These are phyloP conservation scores for Rhododendron vialii DNA, from an alignment of 148 eudicot genomes.

Conservation along the genomic window DNA sequence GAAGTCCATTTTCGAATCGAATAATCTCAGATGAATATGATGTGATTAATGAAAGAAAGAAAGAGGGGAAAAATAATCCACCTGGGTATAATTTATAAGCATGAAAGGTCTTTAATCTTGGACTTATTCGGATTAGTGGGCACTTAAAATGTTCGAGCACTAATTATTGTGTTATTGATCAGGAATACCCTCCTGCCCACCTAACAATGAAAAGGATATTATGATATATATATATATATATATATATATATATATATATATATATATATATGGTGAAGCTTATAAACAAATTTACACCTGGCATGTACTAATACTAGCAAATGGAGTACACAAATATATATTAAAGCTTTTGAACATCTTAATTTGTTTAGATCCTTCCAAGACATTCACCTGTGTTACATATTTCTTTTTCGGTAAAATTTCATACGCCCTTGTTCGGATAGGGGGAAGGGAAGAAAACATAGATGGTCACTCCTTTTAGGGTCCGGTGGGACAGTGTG, in stretches of 20 bases:
- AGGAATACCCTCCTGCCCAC: not conserved
- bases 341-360: not conserved
- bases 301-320: no score
- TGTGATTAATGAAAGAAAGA: not conserved
- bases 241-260: not conserved
- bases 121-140: not conserved
- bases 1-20: not conserved
- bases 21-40: not conserved
- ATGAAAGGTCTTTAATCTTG: not conserved
- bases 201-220: not conserved
- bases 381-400: not conserved
- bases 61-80: not conserved
- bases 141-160: not conserved
- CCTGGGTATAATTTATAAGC: not conserved
- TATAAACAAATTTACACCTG: not conserved
- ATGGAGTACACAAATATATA: no score
- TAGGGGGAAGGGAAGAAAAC: no score
- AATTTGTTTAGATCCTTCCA: not conserved
- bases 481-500: no score
- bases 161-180: not conserved
- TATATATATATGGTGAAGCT: not conserved
- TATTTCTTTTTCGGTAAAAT: no score
- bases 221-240: not conserved
- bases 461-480: no score
- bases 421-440: not conserved